Base-by-base conservation (phyloP, 225 moss, liverwort and hornwort species). In the Bryum argenteum region DNA sequence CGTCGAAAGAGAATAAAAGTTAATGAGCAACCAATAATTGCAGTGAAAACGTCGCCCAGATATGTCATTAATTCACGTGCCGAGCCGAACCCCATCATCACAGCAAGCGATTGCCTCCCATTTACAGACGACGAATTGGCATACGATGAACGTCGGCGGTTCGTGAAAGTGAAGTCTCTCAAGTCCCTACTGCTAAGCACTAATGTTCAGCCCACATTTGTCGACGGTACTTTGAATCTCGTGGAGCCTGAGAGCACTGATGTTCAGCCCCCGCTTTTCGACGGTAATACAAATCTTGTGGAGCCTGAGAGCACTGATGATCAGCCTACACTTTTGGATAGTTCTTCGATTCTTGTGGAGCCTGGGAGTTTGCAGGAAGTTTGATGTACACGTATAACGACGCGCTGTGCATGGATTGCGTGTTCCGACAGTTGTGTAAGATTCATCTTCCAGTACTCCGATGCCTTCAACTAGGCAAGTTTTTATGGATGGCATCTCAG, bases 161-260 rank as follows among this genome's bases (percentile, higher is more conserved):
- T 85, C 20, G 82, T 85, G 48, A 85, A 85, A 73, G 75, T 76
- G 8, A 81, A 82, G 62, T 85, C 85, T 54, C 79, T 85, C 74
- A 82, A 82, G 61, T 67, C 85, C 48, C 43, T 85, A 48, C 60
- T 85, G 75, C 66, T 66, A 47, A 68, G 56, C 45, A 75, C 75
- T 59, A 51, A 66, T 15, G 40, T 41, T 61, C 54, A 68, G 39
- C 58, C 63, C 45, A 63, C 50, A 59, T 45, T 58, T 8, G 66
- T 53, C 63, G 72, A 75, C 39, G 12, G 57, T 58, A 57, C 39
- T 59, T 60, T 43, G 47, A 48, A 72, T 60, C 58, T 59, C 59
- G 65, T 79, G 56, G 69, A 69, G 64, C 40, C 33, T 6, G 33
- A 33, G 33, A 68, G 56, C 33, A 33, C 33, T 6, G 33, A 33